Base-by-base conservation (phyloP, 2,329 filamentous ascomycete species). In the Aspergillus carbonarius region DNA sequence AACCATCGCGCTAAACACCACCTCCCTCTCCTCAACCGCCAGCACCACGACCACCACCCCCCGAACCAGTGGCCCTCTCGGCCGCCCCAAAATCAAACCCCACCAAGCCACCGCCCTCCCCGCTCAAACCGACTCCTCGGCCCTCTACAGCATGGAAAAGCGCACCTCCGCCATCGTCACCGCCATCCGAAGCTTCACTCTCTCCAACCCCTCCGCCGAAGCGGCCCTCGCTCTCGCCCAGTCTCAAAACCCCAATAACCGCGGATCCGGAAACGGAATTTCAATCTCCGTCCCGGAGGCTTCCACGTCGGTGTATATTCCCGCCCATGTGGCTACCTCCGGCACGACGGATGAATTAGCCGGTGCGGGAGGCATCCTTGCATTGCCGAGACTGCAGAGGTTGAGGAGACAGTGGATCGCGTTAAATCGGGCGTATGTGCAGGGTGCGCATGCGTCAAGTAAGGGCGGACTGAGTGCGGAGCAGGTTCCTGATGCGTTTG, bases 341-440 rank as follows among this genome's bases (percentile, higher is more conserved):
- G 70, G 71, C 5, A 69, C 74, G 9, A 78, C 76, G n/a, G 76
- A 78, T 58, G 76, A 78, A 60, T 64, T 78, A 2, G 74, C 74
- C 3, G 76, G 73, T 17, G 74, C 75, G 1, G 76, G 76, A 5
- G 76, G 76, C 0, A 65, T 75, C 9, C 66, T 80, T 12, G 72
- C 74, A 1, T 64, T 79, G 39, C 78, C 78, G 27, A 66, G 74
- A 44, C 58, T 80, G 58, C 78, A 81, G 68, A 64, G 78, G 15
- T 51, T 80, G 60, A 65, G 77, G 18, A 70, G 78, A 55, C 78
- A 79, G 66, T 81, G 78, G 74, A 79, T 80, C 40, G 72, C 76
- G 59, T 70, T 80, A 59, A 79, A 81, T 59, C 66, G 78, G 48
- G 68, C 69, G 27, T 77, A 76, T 68, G 66, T 75, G 30, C 72